phyloP scores from a whole-genome alignment of 768 basidiomycete genomes.

The Leucogyrophana mollusca region DNA sequence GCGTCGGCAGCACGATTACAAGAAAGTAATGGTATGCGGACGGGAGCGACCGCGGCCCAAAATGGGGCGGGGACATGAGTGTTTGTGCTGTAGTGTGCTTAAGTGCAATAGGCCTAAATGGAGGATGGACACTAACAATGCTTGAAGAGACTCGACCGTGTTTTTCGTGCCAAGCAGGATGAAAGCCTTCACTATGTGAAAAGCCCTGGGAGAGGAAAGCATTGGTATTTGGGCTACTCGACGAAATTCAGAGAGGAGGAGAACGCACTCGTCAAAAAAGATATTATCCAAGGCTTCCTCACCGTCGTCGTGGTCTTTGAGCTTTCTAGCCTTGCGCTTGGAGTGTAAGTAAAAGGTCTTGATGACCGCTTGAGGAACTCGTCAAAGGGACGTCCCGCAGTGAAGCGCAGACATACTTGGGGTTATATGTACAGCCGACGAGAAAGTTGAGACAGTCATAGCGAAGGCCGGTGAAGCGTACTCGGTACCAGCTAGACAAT shows the following conservation, averaged over 20 bases:
- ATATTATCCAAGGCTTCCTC: constrained; percentile 57
- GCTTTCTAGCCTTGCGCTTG: constrained; percentile 40
- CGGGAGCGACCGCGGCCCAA: constrained; percentile 60
- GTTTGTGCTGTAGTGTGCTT: constrained; percentile 48
- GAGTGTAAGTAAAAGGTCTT: constrained; percentile 51
- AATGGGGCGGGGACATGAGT: constrained; percentile 68
- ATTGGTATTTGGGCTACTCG: not conserved
- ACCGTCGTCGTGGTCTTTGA: constrained; percentile 30
- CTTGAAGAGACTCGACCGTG: constrained; percentile 70
- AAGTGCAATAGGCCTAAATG: not conserved
- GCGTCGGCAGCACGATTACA: constrained; percentile 65
- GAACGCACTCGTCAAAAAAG: constrained; percentile 64
- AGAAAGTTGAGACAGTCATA: constrained; percentile 54
- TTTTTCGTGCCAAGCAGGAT: constrained; percentile 63
- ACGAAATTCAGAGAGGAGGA: not conserved
- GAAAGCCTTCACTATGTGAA: constrained; percentile 72
- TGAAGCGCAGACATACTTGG: constrained; percentile 36
- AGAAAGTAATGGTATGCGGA: constrained; percentile 52
- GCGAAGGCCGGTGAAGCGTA: not conserved
- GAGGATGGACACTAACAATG: constrained; percentile 41
- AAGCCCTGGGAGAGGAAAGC: constrained; percentile 42
- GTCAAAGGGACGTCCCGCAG: not conserved
- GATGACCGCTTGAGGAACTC: constrained; percentile 42
- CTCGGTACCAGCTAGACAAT: no score
- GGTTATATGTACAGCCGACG: constrained; percentile 54